Evolutionary conservation across 169 alveolate genomes (phyloP), one percentile per base, ranked within the genome.

Genomic region (Cyclospora cayetanensis): DNA sequence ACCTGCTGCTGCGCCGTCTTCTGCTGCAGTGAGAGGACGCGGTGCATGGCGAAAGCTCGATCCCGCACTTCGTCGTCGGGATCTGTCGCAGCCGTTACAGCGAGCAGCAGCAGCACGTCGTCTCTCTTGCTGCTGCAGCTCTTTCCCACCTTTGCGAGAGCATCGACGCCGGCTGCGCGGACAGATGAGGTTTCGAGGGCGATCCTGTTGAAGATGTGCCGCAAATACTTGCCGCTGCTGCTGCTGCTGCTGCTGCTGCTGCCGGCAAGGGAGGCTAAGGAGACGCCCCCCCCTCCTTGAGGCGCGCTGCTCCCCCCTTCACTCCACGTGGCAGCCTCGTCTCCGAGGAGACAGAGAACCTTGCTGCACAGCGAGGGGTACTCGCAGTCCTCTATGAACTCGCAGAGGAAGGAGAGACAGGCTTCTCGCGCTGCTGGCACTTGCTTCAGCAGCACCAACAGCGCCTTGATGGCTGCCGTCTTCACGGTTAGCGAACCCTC

Each of bases 341-440:
- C 94, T 2, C 95, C 96, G 27, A 94, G 90, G 43, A 94, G 91
- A 1, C 94, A 91, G 35, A 92, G 74, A 52, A 94, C 80, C 29
- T 84, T 60, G n/a, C 96, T 95, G 94, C 97, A 97, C 15, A 99
- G 93, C 53, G 96, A 96, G 31, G 98, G 98, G 94, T 97, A 98
- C 90, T 98, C 99, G 89, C 99, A 99, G 94, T 99, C 99, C 95
- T 98, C 99, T 41, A 98, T 98, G 92, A 98, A 97, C 94, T 99
- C 99, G 84, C 99, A 99, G 43, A 97, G 96, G 92, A 97, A 97
- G 22, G 97, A 95, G 31, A 98, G 93, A 27, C 99, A 97, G 52
- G 96, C 86, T 37, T 97, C 98, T 87, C 90, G 95, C 91, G 90
- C 94, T 31, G 80, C 90, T 2, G 95, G 94, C 66, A 95, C 93